A percentile compares a stretch with the other conserved stretches of the same genome.
phyloP scores from a whole-genome alignment of 768 basidiomycete genomes.

The Amylocystis lapponica region DNA sequence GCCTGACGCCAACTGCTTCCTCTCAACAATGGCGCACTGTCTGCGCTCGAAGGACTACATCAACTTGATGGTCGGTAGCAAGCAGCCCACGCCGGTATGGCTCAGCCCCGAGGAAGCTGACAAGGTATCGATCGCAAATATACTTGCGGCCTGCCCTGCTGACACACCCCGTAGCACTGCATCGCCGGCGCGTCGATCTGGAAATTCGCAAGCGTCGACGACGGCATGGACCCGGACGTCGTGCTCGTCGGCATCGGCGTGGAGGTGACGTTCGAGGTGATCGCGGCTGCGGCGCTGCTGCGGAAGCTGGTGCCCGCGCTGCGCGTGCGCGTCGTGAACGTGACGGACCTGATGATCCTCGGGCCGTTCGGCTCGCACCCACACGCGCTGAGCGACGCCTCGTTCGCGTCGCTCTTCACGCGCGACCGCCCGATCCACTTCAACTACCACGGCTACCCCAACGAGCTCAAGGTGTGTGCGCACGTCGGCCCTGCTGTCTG shows the following conservation, averaged over 20 bases:
- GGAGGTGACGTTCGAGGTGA: slow-evolving; percentile 84
- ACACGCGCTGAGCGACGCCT: slow-evolving; percentile 56
- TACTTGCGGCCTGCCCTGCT: neutral
- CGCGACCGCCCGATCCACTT: slow-evolving; percentile 62
- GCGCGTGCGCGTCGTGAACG: slow-evolving; percentile 82
- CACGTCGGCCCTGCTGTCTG: neutral
- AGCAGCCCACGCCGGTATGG: slow-evolving; percentile 79
- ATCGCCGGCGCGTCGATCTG: slow-evolving; percentile 83
- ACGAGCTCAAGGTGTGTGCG: slow-evolving; percentile 48
- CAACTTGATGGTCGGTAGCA: slow-evolving; percentile 86
- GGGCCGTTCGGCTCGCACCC: slow-evolving; percentile 66
- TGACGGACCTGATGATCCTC: slow-evolving; percentile 86
- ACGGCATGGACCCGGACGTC: slow-evolving; percentile 67
- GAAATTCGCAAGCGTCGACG: slow-evolving; percentile 75
- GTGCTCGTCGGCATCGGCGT: slow-evolving; percentile 86
- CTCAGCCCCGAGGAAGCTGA: slow-evolving; percentile 71
- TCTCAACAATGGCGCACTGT: slow-evolving; percentile 82
- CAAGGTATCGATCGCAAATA: slow-evolving; percentile 28
- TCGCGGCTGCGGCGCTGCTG: slow-evolving; percentile 78
- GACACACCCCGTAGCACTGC: slow-evolving; percentile 52
- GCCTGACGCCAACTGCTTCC: slow-evolving; percentile 85
- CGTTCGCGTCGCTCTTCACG: slow-evolving; percentile 71
- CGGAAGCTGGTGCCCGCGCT: slow-evolving; percentile 64
- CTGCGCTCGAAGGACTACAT: slow-evolving; percentile 80
- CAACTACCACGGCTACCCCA: slow-evolving; percentile 82